phyloP scores from a whole-genome alignment of 768 basidiomycete species.

The Hirschioporus abietinus region DNA sequence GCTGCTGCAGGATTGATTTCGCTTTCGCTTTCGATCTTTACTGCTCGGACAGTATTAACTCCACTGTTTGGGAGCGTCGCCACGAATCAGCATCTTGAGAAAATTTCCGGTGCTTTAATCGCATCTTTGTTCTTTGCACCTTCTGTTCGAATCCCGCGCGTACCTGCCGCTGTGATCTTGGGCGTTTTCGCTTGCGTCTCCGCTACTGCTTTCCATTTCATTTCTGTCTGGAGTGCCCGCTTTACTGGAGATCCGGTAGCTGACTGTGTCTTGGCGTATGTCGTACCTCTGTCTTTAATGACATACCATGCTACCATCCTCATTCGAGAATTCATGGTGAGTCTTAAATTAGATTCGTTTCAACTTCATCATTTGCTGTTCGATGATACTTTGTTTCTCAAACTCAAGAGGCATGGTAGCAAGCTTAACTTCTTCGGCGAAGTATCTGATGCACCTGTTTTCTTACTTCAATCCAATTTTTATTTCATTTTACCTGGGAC shows the following conservation, averaged over 20 bases:
- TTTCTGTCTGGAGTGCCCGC: background rate
- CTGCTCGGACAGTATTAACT: constrained; percentile 57
- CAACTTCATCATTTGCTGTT: background rate
- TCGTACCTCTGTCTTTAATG: background rate
- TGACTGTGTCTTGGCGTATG: background rate
- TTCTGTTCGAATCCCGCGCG: background rate
- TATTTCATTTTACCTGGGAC: too few relatives aligned
- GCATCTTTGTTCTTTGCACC: background rate
- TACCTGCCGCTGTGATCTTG: background rate
- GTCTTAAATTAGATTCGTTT: background rate
- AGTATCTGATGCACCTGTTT: too few relatives aligned
- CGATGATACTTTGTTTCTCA: background rate
- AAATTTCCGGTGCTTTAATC: constrained; percentile 10
- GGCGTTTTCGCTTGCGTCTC: background rate
- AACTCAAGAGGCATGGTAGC: background rate
- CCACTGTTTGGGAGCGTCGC: constrained; percentile 66
- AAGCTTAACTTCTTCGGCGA: too few relatives aligned
- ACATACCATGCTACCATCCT: background rate
- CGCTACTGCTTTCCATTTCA: background rate
- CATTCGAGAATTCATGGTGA: background rate
- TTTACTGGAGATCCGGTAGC: background rate
- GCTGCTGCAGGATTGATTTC: constrained; percentile 10
- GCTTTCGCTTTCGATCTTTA: constrained; percentile 54
- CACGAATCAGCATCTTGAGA: constrained; percentile 43
- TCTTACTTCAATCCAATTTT: too few relatives aligned